Conservation (phyloP, 495 filamentous ascomycete species). For the Monascus purpureus region DNA sequence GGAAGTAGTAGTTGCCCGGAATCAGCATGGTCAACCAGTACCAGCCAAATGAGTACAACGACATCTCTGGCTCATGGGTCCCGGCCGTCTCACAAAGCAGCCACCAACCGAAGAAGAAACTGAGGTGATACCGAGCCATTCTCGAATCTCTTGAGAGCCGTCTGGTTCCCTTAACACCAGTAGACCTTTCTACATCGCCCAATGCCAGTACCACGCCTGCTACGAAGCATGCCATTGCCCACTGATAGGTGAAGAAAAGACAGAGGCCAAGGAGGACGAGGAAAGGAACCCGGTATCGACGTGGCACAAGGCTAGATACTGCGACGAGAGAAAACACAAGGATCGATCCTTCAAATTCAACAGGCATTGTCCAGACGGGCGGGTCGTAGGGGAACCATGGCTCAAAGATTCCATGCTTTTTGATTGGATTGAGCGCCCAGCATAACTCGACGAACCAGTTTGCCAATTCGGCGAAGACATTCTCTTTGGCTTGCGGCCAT, state of each 20-base stretch:
- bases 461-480: slow-evolving; percentile 1
- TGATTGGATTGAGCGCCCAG: slow-evolving; percentile 3
- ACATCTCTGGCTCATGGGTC: slow-evolving; percentile 2
- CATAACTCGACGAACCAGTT: slow-evolving; percentile 2
- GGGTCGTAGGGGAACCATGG: slow-evolving; percentile 1
- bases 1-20: not conserved
- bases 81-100: slow-evolving; percentile 4
- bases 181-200: not conserved
- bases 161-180: too few species aligned
- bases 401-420: slow-evolving; percentile 1
- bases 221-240: slow-evolving; percentile 7
- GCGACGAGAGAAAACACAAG: slow-evolving; percentile 1
- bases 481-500: slow-evolving; percentile 2
- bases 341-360: slow-evolving; percentile 4
- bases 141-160: not conserved
- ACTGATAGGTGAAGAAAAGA: slow-evolving; percentile 1
- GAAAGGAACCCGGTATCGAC: not conserved
- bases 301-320: not conserved
- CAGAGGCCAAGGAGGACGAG: not conserved
- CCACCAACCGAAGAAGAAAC: slow-evolving; percentile 2
- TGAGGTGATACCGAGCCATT: not conserved
- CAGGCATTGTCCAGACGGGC: slow-evolving; percentile 1
- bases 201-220: slow-evolving; percentile 1
- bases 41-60: slow-evolving; percentile 1
- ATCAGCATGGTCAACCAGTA: slow-evolving; percentile 1